Percentiles rank a stretch among this genome's conserved stretches.
Conservation (phyloP, 495 filamentous ascomycete genomes). For the Penicillium paradoxum region DNA sequence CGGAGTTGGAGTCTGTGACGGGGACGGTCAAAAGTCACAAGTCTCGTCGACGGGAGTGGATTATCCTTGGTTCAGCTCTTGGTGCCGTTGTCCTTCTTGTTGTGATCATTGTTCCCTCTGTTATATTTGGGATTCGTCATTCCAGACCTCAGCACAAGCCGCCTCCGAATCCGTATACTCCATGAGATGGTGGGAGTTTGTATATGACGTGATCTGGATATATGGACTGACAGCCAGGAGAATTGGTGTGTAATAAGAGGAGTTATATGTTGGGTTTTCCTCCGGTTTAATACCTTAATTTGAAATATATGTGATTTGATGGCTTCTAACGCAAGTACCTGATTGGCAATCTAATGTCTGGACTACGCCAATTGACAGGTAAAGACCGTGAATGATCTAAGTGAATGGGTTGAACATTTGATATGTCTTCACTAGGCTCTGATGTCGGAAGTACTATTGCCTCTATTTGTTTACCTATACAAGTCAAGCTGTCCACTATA, state of each 20-base stretch:
- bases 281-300: background rate
- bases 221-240: background rate
- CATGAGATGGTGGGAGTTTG: background rate
- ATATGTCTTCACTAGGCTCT: background rate
- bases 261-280: too few species aligned
- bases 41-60: constrained; percentile 3
- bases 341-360: too few species aligned
- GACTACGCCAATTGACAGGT: too few species aligned
- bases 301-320: background rate
- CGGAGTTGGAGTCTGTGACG: background rate
- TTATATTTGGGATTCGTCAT: constrained; percentile 1
- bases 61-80: background rate
- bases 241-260: background rate
- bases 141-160: background rate
- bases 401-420: too few species aligned
- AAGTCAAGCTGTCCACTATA: background rate
- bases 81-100: background rate
- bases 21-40: constrained; percentile 1
- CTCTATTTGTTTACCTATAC: background rate
- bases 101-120: constrained; percentile 8
- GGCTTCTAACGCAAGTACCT: too few species aligned
- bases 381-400: too few species aligned
- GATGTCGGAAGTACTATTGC: background rate
- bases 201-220: background rate
- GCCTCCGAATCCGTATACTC: background rate